Evolutionary conservation across 164 flowering plant genomes (phyloP).

Genomic region (Chloranthus sessilifolius): DNA sequence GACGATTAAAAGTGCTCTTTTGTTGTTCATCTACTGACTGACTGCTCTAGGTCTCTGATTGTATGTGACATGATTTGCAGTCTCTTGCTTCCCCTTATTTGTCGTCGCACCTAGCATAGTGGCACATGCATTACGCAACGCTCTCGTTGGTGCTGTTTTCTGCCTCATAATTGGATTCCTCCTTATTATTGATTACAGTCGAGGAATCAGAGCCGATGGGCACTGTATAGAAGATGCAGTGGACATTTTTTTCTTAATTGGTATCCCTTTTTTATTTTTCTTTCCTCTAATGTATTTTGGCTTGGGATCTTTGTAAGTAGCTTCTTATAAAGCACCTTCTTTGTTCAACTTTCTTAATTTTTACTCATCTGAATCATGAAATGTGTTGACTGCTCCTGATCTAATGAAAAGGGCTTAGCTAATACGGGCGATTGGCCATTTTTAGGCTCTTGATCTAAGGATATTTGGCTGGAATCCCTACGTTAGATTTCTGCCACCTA

Average conservation of each 20-base stretch:
- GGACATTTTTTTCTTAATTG: slow-evolving; percentile 17
- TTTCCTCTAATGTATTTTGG: background rate
- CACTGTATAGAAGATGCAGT: slow-evolving; percentile 9
- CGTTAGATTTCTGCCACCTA: too few species aligned
- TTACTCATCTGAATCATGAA: too few species aligned
- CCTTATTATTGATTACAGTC: slow-evolving; percentile 21
- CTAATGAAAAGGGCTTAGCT: too few species aligned
- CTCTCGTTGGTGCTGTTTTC: slow-evolving; percentile 23
- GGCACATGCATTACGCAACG: slow-evolving; percentile 27
- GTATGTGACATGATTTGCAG: slow-evolving; percentile 19
- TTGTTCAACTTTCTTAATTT: too few species aligned
- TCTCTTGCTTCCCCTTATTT: slow-evolving; percentile 34
- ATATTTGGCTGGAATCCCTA: too few species aligned
- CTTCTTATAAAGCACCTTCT: too few species aligned
- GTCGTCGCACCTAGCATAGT: slow-evolving; percentile 35
- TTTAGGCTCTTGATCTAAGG: too few species aligned
- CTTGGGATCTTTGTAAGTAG: too few species aligned
- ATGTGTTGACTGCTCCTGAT: too few species aligned
- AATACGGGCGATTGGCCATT: too few species aligned
- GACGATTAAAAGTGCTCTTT: background rate
- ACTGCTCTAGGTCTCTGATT: background rate
- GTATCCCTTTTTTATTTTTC: slow-evolving; percentile 21
- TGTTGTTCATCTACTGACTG: background rate
- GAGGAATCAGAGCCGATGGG: slow-evolving; percentile 15
- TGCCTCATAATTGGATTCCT: slow-evolving; percentile 28